phyloP scores from a whole-genome alignment of 495 filamentous ascomycete species.

The Hypoxylon lienhwacheense region DNA sequence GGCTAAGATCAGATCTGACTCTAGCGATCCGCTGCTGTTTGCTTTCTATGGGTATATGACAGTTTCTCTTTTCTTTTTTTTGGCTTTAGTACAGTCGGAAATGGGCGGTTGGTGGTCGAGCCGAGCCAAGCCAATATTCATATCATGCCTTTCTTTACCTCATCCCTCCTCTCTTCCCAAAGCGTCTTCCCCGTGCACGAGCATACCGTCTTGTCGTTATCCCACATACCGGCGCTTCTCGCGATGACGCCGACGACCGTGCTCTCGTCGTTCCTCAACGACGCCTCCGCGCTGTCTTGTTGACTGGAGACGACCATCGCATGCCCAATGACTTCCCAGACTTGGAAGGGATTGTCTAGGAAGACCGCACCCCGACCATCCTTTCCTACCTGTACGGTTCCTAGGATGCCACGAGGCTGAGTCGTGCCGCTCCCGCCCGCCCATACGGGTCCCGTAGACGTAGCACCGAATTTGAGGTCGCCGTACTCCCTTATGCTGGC shows the following conservation, averaged over 20 bases:
- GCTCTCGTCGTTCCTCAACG: constrained; percentile 71
- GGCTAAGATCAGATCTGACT: neutral
- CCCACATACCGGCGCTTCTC: constrained; percentile 93
- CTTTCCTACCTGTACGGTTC: constrained; percentile 69
- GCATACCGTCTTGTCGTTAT: constrained; percentile 95
- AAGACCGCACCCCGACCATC: constrained; percentile 74
- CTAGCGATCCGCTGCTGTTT: no score
- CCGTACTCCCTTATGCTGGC: constrained; percentile 85
- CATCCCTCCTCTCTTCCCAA: constrained; percentile 94
- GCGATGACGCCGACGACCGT: constrained; percentile 92
- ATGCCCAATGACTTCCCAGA: constrained; percentile 95
- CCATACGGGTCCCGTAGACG: constrained; percentile 84
- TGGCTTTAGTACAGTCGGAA: no score
- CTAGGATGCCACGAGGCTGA: constrained; percentile 67
- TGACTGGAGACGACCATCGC: constrained; percentile 78
- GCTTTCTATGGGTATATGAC: neutral
- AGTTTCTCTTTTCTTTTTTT: no score
- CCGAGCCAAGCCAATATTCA: constrained; percentile 14
- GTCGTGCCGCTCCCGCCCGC: constrained; percentile 41
- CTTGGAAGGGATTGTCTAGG: constrained; percentile 74
- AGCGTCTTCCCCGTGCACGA: constrained; percentile 96
- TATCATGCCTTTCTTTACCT: constrained; percentile 82
- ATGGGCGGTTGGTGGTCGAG: no score
- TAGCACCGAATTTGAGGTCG: constrained; percentile 81
- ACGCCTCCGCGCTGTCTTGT: constrained; percentile 49